Evolutionary conservation across 306 rosid species (phyloP).

Genomic region (Neltuma alba): DNA sequence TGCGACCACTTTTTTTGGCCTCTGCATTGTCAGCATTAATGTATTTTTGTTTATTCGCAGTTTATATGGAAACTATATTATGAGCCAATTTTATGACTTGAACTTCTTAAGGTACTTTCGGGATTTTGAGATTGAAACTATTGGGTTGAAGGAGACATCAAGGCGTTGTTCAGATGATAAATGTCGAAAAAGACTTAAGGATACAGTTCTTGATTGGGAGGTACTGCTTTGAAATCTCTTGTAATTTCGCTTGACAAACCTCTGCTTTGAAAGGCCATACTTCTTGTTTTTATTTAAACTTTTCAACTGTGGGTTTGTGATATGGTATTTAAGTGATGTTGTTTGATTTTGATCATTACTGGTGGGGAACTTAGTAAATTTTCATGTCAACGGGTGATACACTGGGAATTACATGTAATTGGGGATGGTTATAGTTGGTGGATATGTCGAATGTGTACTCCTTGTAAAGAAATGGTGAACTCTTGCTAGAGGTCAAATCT

Average conservation of each 20-base stretch:
- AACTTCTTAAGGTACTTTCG: conserved; percentile 70
- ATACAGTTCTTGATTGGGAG: conserved; percentile 99
- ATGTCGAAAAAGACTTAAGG: conserved; percentile 79
- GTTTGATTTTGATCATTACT: neutral
- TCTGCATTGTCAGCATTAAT: conserved; percentile 22
- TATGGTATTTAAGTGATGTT: neutral
- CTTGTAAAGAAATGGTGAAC: neutral
- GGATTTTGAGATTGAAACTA: conserved; percentile 93
- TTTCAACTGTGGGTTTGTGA: neutral
- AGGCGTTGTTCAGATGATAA: conserved; percentile 71
- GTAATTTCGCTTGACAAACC: neutral
- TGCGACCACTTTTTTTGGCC: conserved; percentile 12
- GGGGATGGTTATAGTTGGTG: neutral
- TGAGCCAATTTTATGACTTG: conserved; percentile 31
- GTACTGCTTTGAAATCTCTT: conserved; percentile 40
- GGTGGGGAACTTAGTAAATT: neutral
- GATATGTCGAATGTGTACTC: neutral
- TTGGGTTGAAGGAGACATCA: conserved; percentile 91
- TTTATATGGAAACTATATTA: conserved; percentile 5
- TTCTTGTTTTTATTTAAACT: neutral
- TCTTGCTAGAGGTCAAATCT: neutral
- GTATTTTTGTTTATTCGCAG: neutral
- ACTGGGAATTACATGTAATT: neutral
- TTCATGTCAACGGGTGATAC: neutral
- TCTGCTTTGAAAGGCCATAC: neutral